These are phyloP conservation scores for Auriscalpium orientale DNA, from an alignment of 768 basidiomycete species.

Conservation along the genomic window DNA sequence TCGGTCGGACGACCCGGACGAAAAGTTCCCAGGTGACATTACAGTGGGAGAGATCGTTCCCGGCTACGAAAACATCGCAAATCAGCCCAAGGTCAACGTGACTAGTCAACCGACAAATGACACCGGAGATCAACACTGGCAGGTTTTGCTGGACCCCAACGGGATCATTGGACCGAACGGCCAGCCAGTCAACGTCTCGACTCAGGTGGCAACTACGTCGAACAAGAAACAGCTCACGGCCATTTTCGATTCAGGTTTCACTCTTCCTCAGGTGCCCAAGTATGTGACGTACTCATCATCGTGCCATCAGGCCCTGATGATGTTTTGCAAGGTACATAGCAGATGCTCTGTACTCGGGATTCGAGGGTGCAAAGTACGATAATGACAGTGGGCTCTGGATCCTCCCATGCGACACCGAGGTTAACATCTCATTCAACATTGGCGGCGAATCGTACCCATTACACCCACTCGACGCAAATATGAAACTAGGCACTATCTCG, in stretches of 20 bases:
- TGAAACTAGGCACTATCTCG: constrained; percentile 10
- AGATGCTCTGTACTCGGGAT: constrained; percentile 50
- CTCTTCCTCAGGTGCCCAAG: constrained; percentile 54
- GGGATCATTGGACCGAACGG: constrained; percentile 60
- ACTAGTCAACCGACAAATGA: constrained; percentile 26
- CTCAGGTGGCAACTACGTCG: constrained; percentile 35
- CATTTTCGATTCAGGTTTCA: constrained; percentile 65
- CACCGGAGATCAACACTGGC: constrained; percentile 52
- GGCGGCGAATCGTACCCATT: constrained; percentile 49
- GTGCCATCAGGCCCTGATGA: constrained; percentile 12
- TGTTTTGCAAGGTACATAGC: constrained; percentile 35
- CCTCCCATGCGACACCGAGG: constrained; percentile 53
- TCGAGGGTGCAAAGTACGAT: constrained; percentile 44
- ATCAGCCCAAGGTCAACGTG: constrained; percentile 46
- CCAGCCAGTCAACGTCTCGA: constrained; percentile 35
- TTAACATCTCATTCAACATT: constrained; percentile 62
- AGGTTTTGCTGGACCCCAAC: constrained; percentile 51
- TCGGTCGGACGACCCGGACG: constrained; percentile 45
- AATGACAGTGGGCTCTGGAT: constrained; percentile 40
- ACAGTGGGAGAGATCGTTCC: constrained; percentile 55
- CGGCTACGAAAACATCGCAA: constrained; percentile 39
- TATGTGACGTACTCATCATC: constrained; percentile 16
- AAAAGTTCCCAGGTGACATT: constrained; percentile 49
- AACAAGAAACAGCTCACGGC: constrained; percentile 44
- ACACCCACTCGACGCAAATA: constrained; percentile 56